Evolutionary conservation across 805 yeast genomes (phyloP).

Genomic region (Pichia scutulata): DNA sequence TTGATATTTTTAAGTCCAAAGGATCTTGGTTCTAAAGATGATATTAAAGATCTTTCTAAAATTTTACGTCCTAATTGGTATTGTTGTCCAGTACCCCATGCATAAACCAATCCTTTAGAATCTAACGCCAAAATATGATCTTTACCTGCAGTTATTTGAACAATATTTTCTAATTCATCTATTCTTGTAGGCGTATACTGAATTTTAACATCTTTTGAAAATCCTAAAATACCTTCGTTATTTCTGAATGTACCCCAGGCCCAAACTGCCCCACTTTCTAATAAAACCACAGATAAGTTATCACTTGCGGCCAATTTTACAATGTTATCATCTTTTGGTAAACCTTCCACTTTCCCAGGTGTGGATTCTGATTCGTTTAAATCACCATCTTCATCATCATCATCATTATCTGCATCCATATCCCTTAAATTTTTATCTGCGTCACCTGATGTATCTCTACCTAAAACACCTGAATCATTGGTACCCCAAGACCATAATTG

Average conservation of each 20-base stretch:
- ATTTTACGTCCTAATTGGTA: conserved; percentile 85
- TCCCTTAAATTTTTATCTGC: conserved; percentile 61
- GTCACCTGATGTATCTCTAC: conserved; percentile 66
- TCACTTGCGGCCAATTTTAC: conserved; percentile 89
- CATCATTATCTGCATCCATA: conserved; percentile 52
- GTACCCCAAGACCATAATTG: conserved; percentile 98
- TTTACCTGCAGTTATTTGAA: conserved; percentile 84
- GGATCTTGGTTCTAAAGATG: conserved; percentile 71
- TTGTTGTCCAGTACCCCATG: conserved; percentile 98
- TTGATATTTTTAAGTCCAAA: conserved; percentile 75
- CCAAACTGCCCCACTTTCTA: conserved; percentile 78
- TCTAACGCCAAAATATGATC: conserved; percentile 87
- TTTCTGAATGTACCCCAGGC: conserved; percentile 98
- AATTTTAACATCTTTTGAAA: conserved; percentile 51
- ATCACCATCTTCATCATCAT: conserved; percentile 73
- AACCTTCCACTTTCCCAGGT: conserved; percentile 66
- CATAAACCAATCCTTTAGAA: conserved; percentile 75
- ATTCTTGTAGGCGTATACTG: conserved; percentile 67
- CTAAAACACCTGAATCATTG: conserved; percentile 86
- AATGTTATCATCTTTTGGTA: conserved; percentile 51
- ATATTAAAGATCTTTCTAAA: conserved; percentile 66
- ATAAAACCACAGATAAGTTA: conserved; percentile 74
- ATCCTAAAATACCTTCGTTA: conserved; percentile 87
- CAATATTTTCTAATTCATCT: conserved; percentile 54
- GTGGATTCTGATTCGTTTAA: conserved; percentile 85